Evolutionary conservation across 257 asterid species (phyloP).

Genomic region (Gentiana straminea): DNA sequence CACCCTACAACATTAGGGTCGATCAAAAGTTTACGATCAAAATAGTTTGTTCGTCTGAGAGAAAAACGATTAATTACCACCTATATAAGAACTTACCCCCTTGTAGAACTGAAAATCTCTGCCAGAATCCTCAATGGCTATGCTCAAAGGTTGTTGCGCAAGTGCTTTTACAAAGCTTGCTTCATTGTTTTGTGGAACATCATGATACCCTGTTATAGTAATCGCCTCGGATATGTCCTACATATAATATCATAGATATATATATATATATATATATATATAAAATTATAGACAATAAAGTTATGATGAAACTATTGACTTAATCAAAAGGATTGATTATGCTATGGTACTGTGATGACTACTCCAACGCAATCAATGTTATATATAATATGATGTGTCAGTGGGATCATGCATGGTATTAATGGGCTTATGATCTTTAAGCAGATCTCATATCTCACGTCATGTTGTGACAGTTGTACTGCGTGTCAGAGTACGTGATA

Average conservation of each 20-base stretch:
- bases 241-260: neutral
- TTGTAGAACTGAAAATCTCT: slow-evolving; percentile 64
- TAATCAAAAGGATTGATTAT: no score
- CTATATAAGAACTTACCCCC: slow-evolving; percentile 29
- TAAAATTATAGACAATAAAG: no score
- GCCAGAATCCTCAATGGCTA: slow-evolving; percentile 75
- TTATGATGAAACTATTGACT: no score
- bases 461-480: no score
- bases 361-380: no score
- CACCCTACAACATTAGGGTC: slow-evolving; percentile 28
- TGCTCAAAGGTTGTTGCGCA: slow-evolving; percentile 71
- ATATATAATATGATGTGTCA: no score
- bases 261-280: no score
- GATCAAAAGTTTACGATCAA: neutral
- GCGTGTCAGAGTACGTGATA: no score
- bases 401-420: no score
- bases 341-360: neutral
- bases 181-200: slow-evolving; percentile 60
- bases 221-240: slow-evolving; percentile 10
- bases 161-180: slow-evolving; percentile 51
- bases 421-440: no score
- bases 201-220: slow-evolving; percentile 17
- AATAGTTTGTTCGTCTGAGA: no score
- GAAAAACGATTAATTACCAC: neutral
- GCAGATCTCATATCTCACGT: no score